Percentiles rank a stretch among this genome's conserved stretches.
These are phyloP conservation scores for Phytopythium helicoides DNA, from an alignment of 352 stramenopile genomes.

Conservation along the genomic window DNA sequence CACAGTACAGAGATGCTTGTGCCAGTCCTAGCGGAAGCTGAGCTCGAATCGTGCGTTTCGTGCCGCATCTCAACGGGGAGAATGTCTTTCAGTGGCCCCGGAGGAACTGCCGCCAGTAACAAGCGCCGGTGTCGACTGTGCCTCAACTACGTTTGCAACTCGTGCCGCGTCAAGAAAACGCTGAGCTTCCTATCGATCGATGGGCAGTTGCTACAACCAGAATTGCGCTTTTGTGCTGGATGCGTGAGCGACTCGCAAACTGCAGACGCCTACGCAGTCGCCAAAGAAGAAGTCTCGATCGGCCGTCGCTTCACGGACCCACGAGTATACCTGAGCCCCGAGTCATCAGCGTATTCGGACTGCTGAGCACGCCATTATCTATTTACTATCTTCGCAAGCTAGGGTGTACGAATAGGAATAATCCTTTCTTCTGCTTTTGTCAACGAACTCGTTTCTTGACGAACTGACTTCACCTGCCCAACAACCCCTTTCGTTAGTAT, in stretches of 20 bases:
- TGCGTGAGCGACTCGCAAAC: slow-evolving; percentile 19
- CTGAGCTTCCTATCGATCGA: slow-evolving; percentile 23
- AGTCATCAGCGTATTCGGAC: background rate
- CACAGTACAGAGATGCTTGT: slow-evolving; percentile 5
- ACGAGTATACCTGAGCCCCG: slow-evolving; percentile 5
- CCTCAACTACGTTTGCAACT: slow-evolving; percentile 27
- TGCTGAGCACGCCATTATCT: background rate
- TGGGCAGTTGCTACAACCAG: slow-evolving; percentile 14
- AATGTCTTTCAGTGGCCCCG: background rate
- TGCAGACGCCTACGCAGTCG: slow-evolving; percentile 19
- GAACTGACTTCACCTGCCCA: too few species aligned
- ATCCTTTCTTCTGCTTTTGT: too few species aligned
- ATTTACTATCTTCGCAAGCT: background rate
- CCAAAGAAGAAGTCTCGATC: slow-evolving; percentile 19
- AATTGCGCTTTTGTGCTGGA: slow-evolving; percentile 22
- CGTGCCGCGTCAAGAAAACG: slow-evolving; percentile 22
- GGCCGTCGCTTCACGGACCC: slow-evolving; percentile 11
- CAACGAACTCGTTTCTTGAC: too few species aligned
- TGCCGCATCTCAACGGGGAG: slow-evolving; percentile 2
- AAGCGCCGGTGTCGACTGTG: slow-evolving; percentile 29
- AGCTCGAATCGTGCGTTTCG: slow-evolving; percentile 22
- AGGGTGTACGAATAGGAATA: background rate
- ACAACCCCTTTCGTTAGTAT: too few species aligned
- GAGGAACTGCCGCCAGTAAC: slow-evolving; percentile 1
- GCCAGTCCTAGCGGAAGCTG: slow-evolving; percentile 6